phyloP scores from a whole-genome alignment of 1,284 basidiomycete species.

The Cerrena zonata region DNA sequence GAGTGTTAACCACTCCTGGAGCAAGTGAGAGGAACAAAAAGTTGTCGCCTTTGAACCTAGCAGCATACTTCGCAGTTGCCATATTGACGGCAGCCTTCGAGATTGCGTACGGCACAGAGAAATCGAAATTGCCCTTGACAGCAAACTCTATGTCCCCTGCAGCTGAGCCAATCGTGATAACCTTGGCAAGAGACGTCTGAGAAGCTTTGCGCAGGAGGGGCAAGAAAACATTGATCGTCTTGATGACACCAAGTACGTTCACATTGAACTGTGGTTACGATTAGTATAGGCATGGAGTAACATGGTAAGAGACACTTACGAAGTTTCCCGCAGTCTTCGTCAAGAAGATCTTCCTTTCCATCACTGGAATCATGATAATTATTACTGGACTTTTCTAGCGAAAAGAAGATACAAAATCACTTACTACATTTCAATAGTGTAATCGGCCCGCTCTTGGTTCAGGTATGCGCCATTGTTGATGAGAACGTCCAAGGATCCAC shows the following conservation, averaged over 20 bases:
- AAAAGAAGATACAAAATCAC: too few relatives aligned
- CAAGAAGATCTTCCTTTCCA: conserved; percentile 15
- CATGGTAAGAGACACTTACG: conserved; percentile 10
- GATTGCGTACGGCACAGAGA: conserved; percentile 27
- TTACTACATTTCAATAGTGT: conserved; percentile 8
- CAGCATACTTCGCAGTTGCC: conserved; percentile 34
- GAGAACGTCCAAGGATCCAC: conserved; percentile 25
- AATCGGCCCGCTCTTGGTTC: neutral
- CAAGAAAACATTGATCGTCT: conserved; percentile 29
- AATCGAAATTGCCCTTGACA: conserved; percentile 11
- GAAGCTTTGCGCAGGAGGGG: conserved; percentile 12
- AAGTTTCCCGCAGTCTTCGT: conserved; percentile 18
- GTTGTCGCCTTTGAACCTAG: conserved; percentile 29
- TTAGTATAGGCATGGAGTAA: neutral
- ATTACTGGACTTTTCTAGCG: too few relatives aligned
- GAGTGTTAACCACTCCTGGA: conserved; percentile 30
- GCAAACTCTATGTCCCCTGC: conserved; percentile 27
- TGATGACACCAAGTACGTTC: conserved; percentile 36
- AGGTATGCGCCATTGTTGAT: conserved; percentile 26
- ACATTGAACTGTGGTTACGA: conserved; percentile 22
- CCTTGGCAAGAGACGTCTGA: conserved; percentile 18
- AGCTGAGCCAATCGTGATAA: conserved; percentile 30
- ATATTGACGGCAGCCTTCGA: conserved; percentile 37
- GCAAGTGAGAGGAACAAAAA: conserved; percentile 33
- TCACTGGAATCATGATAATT: neutral